phyloP scores from a whole-genome alignment of 176 grass and related monocot genomes.

The Canna indica region DNA sequence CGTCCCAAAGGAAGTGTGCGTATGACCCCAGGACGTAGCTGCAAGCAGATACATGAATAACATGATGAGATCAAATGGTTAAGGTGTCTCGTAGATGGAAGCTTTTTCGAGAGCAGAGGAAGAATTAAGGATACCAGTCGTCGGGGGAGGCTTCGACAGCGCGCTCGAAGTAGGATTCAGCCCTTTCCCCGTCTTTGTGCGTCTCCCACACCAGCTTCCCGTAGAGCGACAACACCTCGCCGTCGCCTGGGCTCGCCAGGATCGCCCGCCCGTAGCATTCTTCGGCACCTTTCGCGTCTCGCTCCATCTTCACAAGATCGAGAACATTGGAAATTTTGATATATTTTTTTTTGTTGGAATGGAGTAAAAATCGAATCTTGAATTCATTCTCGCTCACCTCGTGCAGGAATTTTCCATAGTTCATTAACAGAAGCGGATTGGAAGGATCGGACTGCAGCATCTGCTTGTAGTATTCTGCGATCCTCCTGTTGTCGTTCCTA shows the following conservation, averaged over 20 bases:
- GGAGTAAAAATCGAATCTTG: not conserved
- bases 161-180: conserved; percentile 54
- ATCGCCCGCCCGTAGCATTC: conserved; percentile 67
- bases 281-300: conserved; percentile 56
- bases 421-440: conserved; percentile 63
- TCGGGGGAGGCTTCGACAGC: conserved; percentile 62
- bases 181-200: conserved; percentile 48
- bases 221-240: conserved; percentile 75
- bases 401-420: conserved; percentile 80
- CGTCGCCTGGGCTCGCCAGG: conserved; percentile 49
- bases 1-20: conserved; percentile 29
- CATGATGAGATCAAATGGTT: not conserved
- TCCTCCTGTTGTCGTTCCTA: conserved; percentile 27
- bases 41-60: not conserved
- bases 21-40: conserved; percentile 34
- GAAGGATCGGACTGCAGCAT: conserved; percentile 49
- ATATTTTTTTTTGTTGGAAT: not conserved
- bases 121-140: conserved; percentile 41
- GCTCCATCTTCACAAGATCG: conserved; percentile 32
- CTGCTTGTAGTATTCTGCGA: conserved; percentile 52
- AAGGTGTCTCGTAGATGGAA: not conserved
- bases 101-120: not conserved
- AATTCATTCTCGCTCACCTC: conserved; percentile 27
- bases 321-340: not conserved
- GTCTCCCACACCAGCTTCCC: conserved; percentile 73